A percentile compares a stretch with the other conserved stretches of the same genome.
phyloP scores from a whole-genome alignment of 805 yeast species.

The Tetrapisispora fleetii region DNA sequence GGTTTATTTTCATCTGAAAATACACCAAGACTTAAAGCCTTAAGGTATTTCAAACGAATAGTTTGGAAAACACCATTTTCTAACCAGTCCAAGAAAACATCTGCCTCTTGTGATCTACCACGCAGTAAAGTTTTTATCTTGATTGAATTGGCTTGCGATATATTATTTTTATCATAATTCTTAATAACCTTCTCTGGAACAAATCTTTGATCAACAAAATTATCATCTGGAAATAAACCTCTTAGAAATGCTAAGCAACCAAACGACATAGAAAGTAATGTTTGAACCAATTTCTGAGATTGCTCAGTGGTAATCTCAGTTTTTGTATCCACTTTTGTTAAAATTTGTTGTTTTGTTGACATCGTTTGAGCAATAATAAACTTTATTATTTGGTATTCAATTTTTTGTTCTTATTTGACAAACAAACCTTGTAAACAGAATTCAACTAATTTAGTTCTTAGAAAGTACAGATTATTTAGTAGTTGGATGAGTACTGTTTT shows the following conservation, averaged over 20 bases:
- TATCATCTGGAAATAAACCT: constrained; percentile 47
- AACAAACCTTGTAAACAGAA: no score
- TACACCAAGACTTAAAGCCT: constrained; percentile 38
- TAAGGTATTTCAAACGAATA: constrained; percentile 33
- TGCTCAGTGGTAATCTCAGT: constrained; percentile 29
- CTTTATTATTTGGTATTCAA: no score
- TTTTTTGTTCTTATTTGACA: no score
- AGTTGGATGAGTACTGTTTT: no score
- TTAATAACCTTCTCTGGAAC: constrained; percentile 30
- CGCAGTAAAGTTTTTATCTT: constrained; percentile 39
- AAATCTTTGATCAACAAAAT: constrained; percentile 40
- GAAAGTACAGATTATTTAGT: no score
- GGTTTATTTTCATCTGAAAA: constrained; percentile 36
- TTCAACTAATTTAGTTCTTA: no score
- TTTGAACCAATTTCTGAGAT: constrained; percentile 39
- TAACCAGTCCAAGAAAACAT: constrained; percentile 43
- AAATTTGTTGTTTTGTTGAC: constrained; percentile 16
- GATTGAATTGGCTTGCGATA: constrained; percentile 27
- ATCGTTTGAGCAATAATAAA: constrained; percentile 3
- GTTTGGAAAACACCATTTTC: constrained; percentile 42
- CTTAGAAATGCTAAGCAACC: constrained; percentile 50
- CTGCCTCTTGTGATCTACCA: constrained; percentile 40
- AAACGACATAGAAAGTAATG: constrained; percentile 42
- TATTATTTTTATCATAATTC: constrained; percentile 19
- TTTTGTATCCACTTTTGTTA: constrained; percentile 10